These are phyloP conservation scores for Pulveroboletus sp. DNA, from an alignment of 768 basidiomycete species.

Conservation along the genomic window DNA sequence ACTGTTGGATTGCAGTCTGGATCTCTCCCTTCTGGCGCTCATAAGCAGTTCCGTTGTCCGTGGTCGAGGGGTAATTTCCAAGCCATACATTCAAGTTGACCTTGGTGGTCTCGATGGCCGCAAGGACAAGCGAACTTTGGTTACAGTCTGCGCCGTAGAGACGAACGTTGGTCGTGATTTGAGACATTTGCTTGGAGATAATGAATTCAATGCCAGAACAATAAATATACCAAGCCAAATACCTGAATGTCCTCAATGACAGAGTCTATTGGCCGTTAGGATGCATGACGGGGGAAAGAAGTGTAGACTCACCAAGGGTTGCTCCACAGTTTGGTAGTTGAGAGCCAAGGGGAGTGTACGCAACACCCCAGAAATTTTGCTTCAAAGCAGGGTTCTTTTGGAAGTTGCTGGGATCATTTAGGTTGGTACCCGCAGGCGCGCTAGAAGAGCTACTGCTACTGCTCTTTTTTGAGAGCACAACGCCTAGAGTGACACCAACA, in stretches of 20 bases:
- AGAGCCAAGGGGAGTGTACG: conserved; percentile 79
- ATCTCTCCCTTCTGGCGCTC: conserved; percentile 66
- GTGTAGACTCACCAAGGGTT: conserved; percentile 30
- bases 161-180: conserved; percentile 76
- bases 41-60: conserved; percentile 68
- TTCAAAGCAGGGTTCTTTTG: conserved; percentile 61
- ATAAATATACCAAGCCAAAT: conserved; percentile 9
- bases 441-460: conserved; percentile 30
- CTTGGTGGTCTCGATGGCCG: conserved; percentile 87
- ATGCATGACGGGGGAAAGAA: not conserved
- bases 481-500: conserved; percentile 60
- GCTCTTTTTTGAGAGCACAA: conserved; percentile 55
- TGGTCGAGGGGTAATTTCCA: conserved; percentile 60
- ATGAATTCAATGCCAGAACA: conserved; percentile 4
- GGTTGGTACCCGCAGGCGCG: conserved; percentile 31
- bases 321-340: conserved; percentile 68
- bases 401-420: conserved; percentile 77
- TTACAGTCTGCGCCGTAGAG: conserved; percentile 89
- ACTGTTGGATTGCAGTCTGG: conserved; percentile 63
- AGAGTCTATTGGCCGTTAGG: conserved; percentile 32
- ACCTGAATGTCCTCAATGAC: conserved; percentile 75
- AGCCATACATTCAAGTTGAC: conserved; percentile 79
- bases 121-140: conserved; percentile 73
- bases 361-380: conserved; percentile 79
- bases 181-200: conserved; percentile 62